phyloP scores from a whole-genome alignment of 2,329 filamentous ascomycete species.

The Cordyceps tenuipes region DNA sequence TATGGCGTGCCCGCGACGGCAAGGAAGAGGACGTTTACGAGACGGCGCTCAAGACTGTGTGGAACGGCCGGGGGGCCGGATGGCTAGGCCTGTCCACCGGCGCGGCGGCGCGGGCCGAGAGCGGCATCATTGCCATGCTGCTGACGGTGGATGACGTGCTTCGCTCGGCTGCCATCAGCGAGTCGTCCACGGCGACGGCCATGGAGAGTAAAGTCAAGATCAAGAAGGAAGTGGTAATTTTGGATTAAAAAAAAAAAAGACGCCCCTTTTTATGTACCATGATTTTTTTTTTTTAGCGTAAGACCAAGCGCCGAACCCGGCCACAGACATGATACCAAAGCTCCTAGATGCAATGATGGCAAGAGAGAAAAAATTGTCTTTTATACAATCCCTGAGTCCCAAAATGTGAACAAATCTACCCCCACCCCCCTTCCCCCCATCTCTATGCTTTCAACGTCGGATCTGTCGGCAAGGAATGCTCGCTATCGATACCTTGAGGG shows the following conservation, averaged over 20 bases:
- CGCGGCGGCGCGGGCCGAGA: constrained; percentile 34
- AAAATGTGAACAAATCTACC: background rate
- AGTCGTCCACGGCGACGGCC: background rate
- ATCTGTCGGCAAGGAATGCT: constrained; percentile 1
- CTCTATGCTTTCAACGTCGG: background rate
- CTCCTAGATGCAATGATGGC: constrained; percentile 3
- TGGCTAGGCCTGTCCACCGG: constrained; percentile 42
- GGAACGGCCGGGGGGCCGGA: constrained; percentile 33
- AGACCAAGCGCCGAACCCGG: background rate
- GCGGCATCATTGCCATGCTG: constrained; percentile 39
- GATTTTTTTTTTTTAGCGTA: background rate
- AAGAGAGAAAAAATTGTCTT: background rate
- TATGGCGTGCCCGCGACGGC: constrained; percentile 28
- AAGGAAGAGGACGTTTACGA: constrained; percentile 26
- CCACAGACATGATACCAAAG: constrained; percentile 7
- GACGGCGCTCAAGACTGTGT: constrained; percentile 35
- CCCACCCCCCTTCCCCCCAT: background rate
- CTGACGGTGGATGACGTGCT: constrained; percentile 39
- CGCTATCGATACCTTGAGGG: background rate
- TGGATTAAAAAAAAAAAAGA: constrained; percentile 3
- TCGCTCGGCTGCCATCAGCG: constrained; percentile 20
- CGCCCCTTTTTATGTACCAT: background rate
- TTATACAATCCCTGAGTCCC: background rate
- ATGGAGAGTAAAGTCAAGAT: background rate
- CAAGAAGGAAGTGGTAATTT: constrained; percentile 7